Evolutionary conservation across 2,329 filamentous ascomycete species (phyloP), one percentile per base, ranked within the genome.

Genomic region (Verticillium dahliae): DNA sequence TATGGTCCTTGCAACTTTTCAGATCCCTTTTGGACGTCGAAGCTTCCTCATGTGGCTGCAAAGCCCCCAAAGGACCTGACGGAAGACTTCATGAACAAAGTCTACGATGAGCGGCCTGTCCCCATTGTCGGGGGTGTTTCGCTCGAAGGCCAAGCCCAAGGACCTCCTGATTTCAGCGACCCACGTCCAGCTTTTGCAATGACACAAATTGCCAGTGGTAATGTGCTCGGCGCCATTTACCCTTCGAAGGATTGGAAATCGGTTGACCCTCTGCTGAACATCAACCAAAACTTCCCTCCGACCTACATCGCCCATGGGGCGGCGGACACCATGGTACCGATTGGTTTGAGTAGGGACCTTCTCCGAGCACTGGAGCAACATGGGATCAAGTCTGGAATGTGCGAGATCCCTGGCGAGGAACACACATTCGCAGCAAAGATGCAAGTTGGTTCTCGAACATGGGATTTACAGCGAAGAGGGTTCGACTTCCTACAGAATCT

Each of bases 381-480:
- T 6, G 73, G 71, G 5, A 73, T 78, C 0, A 60, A 67, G 35
- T 74, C 73, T 64, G 74, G 68, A 4, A 67, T 78, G 67, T 67
- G 68, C 10, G 74, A 75, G 61, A 71, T 78, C 7, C 73, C 73
- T 0, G 74, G 68, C 4, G 77, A 79, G 62, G 74, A 71, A n/a
- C 77, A 79, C 63, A 78, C 75, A 1, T 79, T 79, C 69, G 74
- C 74, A 0, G 73, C 71, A 2, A 73, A 69, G 62, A 79, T 79
- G 76, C 62, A 71, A 62, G 74, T 76, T 60, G 76, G 75, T 1
- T 72, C 71, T 1, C 60, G 59, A 39, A 73, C 72, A 0, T 73
- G 71, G 71, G 63, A 72, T 52, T 62, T 75, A 39, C 75, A 78
- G 67, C 67, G 72, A 33, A 57, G 69, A 62, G 76, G 76, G 5